Evolutionary conservation across 345 rosid genomes (phyloP), one percentile per base, ranked within the genome.

Genomic region (Balakata baccata): DNA sequence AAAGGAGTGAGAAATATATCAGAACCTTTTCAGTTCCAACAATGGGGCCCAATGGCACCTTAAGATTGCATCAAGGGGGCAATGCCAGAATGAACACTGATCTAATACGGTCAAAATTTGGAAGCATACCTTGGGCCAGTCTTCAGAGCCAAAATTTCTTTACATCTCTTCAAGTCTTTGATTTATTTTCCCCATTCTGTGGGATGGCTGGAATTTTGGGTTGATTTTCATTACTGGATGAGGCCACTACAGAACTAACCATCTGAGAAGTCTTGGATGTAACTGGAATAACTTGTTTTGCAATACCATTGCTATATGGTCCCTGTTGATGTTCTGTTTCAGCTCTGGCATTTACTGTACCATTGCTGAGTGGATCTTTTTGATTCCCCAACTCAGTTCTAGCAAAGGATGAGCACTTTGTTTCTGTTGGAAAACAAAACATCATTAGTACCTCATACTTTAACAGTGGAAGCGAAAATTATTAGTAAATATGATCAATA

Each of bases 351-450:
- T 71, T 79, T 73, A 81, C 54, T 34, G 77, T 71, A 70, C 83
- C 77, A 49, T 81, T 85, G 84, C 70, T 60, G 79, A 75, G 67
- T 56, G 74, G 72, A 23, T 81, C 89, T 80, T 74, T 84, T 45
- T 73, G 85, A 82, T 69, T 74, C 60, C 87, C 90, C 74, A 75
- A 22, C 64, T 91, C 94, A 60, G 81, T 77, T 85, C 95, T 88
- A 34, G 90, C 92, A 37, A 86, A 75, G 16, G 90, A 83, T 64
- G 87, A 91, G 82, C 85, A 91, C 63, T 87, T 83, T 18, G 88
- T 85, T 85, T 96, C 98, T 93, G 90, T 74, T 50, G 14, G 23
- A 78, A 81, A 37, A 65, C 68, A 56, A 74, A 39, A 51, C 51
- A 12, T 53, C 6, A 47, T 83, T 51, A 79, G 58, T 75, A 56